These are phyloP conservation scores for Colletotrichum gigasporum DNA, from an alignment of 2,329 filamentous ascomycete species.

Conservation along the genomic window DNA sequence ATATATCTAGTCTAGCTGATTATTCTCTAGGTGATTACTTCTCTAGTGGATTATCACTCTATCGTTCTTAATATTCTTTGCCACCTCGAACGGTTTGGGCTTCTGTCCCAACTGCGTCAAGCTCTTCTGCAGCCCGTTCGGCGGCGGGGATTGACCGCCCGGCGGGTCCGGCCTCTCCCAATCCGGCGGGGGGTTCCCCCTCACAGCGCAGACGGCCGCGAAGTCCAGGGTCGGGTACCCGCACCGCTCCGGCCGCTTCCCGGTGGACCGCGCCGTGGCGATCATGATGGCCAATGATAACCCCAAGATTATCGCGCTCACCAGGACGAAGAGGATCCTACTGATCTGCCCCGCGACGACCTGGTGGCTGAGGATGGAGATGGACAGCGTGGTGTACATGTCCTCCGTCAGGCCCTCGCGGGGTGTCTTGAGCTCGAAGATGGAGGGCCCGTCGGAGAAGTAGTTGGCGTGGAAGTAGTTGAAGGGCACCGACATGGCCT, in stretches of 20 bases:
- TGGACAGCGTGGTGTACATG: slow-evolving; percentile 26
- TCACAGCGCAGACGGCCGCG: slow-evolving; percentile 23
- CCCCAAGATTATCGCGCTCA: slow-evolving; percentile 1
- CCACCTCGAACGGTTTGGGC: slow-evolving; percentile 14
- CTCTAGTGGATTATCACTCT: slow-evolving; percentile 14
- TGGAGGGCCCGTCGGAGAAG: neutral
- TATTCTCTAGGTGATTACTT: too few relatives aligned
- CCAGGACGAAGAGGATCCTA: slow-evolving; percentile 8
- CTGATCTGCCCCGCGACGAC: slow-evolving; percentile 24
- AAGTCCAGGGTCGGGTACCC: slow-evolving; percentile 28
- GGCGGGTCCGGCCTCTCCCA: neutral
- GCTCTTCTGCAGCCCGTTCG: slow-evolving; percentile 5
- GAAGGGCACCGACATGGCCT: slow-evolving; percentile 27
- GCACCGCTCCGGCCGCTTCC: slow-evolving; percentile 23
- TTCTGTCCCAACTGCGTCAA: slow-evolving; percentile 24
- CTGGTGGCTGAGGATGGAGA: slow-evolving; percentile 24
- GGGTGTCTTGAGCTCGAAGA: slow-evolving; percentile 19
- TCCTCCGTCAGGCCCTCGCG: slow-evolving; percentile 5
- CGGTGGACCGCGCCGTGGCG: slow-evolving; percentile 12
- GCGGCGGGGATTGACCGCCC: neutral
- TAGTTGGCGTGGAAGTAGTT: slow-evolving; percentile 27
- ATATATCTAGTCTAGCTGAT: too few relatives aligned
- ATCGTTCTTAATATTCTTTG: slow-evolving; percentile 23
- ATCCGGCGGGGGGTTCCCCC: neutral
- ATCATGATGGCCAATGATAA: slow-evolving; percentile 12